Base-by-base conservation (phyloP, 345 rosid genomes). In the Euphorbia pulcherrima region DNA sequence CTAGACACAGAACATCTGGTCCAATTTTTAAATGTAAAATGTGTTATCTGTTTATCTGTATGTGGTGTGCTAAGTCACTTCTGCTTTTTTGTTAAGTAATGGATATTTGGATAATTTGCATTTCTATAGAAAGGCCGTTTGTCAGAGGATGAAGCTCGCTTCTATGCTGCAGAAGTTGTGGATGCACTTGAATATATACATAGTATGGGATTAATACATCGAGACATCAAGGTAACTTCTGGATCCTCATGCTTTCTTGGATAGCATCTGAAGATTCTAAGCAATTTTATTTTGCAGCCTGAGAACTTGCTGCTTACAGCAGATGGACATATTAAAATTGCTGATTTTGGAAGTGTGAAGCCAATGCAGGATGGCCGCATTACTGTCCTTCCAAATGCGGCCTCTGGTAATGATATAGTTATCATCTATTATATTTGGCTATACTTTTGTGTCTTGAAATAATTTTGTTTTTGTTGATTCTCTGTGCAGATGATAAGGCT, bases 321-420 rank as follows among this genome's bases (percentile, higher is more conserved):
- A 17, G 97, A 89, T 55, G 97, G 97, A 66, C 97, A 94, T 72
- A 84, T 90, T 40, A 95, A 92, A 83, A 81, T 95, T 78, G 99
- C 97, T 28, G 99, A 92, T 82, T 92, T 94, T 82, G 99, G 97
- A 56, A 95, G 99, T 68, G 96, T 95, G 56, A 92, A 89, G 92
- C 92, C 97, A 46, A 92, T 88, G 97, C 97, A 91, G 75, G 97
- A 83, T 67, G 92, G 97, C 75, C 86, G 80, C 61, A 84, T 95
- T 61, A 95, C 93, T 14, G 87, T 95, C 21, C 97, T 92, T 74
- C 97, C 97, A 41, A 89, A 88, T 79, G 97, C 99, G 28, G 78
- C 96, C 57, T 95, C 97, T 16, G 99, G 99, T 90, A 80, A 66
- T 63, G 62, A 47, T 28, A 29, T 37, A 21, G 33, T 33, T 54